phyloP scores from a whole-genome alignment of 805 yeast species.

The Candida verbasci region DNA sequence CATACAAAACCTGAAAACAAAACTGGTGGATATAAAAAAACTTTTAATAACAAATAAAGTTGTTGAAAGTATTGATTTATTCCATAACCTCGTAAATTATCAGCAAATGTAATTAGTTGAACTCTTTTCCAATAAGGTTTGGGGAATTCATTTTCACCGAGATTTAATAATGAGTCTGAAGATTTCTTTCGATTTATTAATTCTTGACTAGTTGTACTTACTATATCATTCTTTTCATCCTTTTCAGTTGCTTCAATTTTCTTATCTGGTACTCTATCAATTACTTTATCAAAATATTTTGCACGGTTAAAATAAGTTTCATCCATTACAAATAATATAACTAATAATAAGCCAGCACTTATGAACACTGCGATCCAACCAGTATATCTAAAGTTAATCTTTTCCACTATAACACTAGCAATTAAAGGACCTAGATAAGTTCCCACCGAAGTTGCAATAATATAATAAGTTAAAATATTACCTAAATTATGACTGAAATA shows the following conservation, averaged over 20 bases:
- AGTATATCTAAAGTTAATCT: conserved; percentile 51
- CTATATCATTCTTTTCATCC: conserved; percentile 1
- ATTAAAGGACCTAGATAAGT: conserved; percentile 56
- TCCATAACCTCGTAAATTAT: conserved; percentile 34
- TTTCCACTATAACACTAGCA: conserved; percentile 52
- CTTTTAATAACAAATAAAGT: conserved; percentile 27
- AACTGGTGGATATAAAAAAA: conserved; percentile 33
- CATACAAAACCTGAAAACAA: conserved; percentile 34
- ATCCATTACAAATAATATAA: conserved; percentile 46
- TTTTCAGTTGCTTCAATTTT: neutral
- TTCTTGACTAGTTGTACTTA: neutral
- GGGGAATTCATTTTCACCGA: conserved; percentile 23
- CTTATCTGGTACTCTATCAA: conserved; percentile 4
- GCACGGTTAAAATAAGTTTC: conserved; percentile 48
- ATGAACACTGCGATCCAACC: conserved; percentile 45
- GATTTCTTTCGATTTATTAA: neutral
- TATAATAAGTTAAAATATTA: conserved; percentile 48
- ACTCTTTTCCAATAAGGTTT: conserved; percentile 26
- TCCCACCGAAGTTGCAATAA: conserved; percentile 49
- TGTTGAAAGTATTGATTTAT: conserved; percentile 38
- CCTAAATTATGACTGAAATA: conserved; percentile 44
- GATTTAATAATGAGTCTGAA: neutral
- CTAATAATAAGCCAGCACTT: conserved; percentile 38
- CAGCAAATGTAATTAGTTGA: conserved; percentile 30
- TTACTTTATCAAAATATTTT: conserved; percentile 13